Percentiles rank a stretch among this genome's conserved stretches.
These are phyloP conservation scores for Boletus tomentosulus DNA, from an alignment of 768 basidiomycete genomes.

Conservation along the genomic window DNA sequence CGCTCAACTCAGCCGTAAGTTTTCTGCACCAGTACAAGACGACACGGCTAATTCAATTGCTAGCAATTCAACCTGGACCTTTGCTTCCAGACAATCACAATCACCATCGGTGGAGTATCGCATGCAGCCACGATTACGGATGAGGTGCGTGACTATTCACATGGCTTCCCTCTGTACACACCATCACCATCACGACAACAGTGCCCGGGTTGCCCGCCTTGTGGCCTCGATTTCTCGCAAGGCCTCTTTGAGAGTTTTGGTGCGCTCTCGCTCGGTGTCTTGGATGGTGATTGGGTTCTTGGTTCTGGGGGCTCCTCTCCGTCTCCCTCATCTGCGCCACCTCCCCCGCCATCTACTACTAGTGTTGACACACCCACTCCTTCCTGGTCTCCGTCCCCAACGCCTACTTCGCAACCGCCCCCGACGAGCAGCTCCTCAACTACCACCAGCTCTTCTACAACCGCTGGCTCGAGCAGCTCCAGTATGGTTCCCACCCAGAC, in stretches of 20 bases:
- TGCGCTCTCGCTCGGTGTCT: conserved; percentile 43
- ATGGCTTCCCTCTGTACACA: background rate
- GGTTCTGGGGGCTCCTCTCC: conserved; percentile 20
- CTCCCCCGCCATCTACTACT: conserved; percentile 12
- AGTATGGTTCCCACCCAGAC: conserved; percentile 20
- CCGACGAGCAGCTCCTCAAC: conserved; percentile 17
- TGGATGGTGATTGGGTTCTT: conserved; percentile 58
- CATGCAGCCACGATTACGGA: conserved; percentile 59
- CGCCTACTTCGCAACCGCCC: conserved; percentile 23
- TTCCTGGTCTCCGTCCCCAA: conserved; percentile 15
- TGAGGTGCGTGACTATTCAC: conserved; percentile 35
- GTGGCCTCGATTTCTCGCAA: conserved; percentile 64
- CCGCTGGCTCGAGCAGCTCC: conserved; percentile 15
- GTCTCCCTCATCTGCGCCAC: conserved; percentile 13
- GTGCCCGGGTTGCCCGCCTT: conserved; percentile 65
- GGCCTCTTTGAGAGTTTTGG: conserved; percentile 66
- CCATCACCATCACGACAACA: conserved; percentile 19
- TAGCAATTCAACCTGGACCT: conserved; percentile 56
- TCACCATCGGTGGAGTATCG: conserved; percentile 56
- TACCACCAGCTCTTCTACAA: conserved; percentile 12
- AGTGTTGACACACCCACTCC: conserved; percentile 16
- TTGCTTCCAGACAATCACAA: conserved; percentile 61
- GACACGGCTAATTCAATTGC: conserved; percentile 1
- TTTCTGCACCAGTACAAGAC: background rate
- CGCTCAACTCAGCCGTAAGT: conserved; percentile 33